Conservation (phyloP, 805 yeast genomes). For the Candida chauliodis region DNA sequence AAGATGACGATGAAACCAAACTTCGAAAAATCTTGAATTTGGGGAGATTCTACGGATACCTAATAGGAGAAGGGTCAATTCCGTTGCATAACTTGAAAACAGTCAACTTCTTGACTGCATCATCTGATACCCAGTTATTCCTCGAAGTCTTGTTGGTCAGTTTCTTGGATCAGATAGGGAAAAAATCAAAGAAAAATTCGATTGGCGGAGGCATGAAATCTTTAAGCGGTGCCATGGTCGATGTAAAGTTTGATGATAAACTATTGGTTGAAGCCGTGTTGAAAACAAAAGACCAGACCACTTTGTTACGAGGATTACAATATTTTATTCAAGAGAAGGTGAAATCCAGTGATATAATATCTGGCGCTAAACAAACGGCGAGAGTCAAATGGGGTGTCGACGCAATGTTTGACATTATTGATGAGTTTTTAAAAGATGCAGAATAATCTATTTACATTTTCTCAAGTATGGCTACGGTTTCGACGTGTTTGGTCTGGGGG, state of each 20-base stretch:
- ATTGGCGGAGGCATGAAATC: slow-evolving; percentile 43
- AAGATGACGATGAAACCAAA: slow-evolving; percentile 52
- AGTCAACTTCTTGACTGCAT: slow-evolving; percentile 67
- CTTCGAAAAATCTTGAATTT: slow-evolving; percentile 61
- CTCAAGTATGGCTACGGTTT: slow-evolving; percentile 48
- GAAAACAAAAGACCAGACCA: slow-evolving; percentile 55
- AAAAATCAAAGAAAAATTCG: slow-evolving; percentile 50
- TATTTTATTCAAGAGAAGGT: slow-evolving; percentile 52
- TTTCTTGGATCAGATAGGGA: slow-evolving; percentile 61
- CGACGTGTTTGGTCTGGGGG: slow-evolving; percentile 60
- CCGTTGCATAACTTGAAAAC: slow-evolving; percentile 71
- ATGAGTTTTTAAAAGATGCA: slow-evolving; percentile 44
- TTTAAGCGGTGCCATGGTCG: slow-evolving; percentile 25
- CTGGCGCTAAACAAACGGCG: slow-evolving; percentile 50
- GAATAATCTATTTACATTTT: slow-evolving; percentile 23
- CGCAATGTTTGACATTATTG: slow-evolving; percentile 49
- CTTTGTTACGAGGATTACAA: slow-evolving; percentile 63
- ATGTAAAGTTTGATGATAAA: slow-evolving; percentile 45
- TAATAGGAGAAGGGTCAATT: slow-evolving; percentile 71
- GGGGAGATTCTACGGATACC: slow-evolving; percentile 76
- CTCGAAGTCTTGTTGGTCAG: slow-evolving; percentile 71
- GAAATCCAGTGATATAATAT: slow-evolving; percentile 42
- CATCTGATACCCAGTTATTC: slow-evolving; percentile 63
- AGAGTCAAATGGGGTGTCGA: slow-evolving; percentile 69
- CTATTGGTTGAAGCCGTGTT: slow-evolving; percentile 45